These are phyloP conservation scores for Saturnispora diversa DNA, from an alignment of 805 yeast species.

Conservation along the genomic window DNA sequence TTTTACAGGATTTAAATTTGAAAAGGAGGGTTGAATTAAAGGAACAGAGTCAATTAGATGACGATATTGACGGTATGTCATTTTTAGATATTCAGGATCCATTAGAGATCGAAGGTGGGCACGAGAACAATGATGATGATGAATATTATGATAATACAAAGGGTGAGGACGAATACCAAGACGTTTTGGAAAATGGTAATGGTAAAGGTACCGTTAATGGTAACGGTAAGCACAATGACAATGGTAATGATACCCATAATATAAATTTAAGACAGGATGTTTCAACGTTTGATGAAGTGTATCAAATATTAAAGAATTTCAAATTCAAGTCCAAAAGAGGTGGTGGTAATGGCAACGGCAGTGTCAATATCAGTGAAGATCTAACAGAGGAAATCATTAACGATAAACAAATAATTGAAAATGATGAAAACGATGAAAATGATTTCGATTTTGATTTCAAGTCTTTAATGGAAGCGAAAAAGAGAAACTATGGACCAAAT, in stretches of 20 bases:
- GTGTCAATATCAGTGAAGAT: background rate
- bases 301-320: conserved; percentile 11
- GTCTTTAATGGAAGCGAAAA: background rate
- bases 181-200: too few species aligned
- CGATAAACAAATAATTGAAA: conserved; percentile 5
- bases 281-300: conserved; percentile 13
- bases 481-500: conserved; percentile 2
- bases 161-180: too few species aligned
- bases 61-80: too few species aligned
- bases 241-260: too few species aligned
- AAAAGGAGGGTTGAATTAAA: too few species aligned
- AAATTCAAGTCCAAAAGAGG: background rate
- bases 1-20: conserved; percentile 8
- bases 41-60: too few species aligned
- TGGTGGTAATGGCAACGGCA: background rate
- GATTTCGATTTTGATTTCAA: too few species aligned
- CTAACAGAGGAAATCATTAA: conserved; percentile 3
- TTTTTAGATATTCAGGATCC: conserved; percentile 1
- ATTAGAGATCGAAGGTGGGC: too few species aligned
- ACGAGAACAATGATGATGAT: too few species aligned
- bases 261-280: conserved; percentile 8
- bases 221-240: too few species aligned
- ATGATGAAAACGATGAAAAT: conserved; percentile 2
- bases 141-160: too few species aligned
- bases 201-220: too few species aligned